phyloP scores from a whole-genome alignment of 805 yeast species.

The Tetrapisispora namnaoensis region DNA sequence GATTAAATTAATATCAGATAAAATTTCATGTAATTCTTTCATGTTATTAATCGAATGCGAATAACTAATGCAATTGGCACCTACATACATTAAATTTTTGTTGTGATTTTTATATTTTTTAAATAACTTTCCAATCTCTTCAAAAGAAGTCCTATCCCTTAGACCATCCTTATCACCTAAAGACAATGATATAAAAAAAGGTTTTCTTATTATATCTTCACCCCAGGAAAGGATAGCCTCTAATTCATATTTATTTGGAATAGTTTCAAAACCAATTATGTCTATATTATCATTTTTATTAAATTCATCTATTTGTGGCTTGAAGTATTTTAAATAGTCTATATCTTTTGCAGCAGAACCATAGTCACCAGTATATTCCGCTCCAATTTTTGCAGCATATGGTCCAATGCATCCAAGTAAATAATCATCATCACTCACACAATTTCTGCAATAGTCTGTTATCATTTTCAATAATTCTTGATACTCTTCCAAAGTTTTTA shows the following conservation, averaged over 20 bases:
- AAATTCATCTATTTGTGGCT: conserved; percentile 36
- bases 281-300: conserved; percentile 43
- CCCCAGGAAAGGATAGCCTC: conserved; percentile 35
- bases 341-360: conserved; percentile 21
- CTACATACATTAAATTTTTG: conserved; percentile 39
- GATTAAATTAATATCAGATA: conserved; percentile 33
- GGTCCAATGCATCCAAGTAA: conserved; percentile 61
- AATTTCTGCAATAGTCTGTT: conserved; percentile 14
- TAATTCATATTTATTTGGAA: conserved; percentile 54
- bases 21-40: conserved; percentile 9
- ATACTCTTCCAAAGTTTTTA: conserved; percentile 16
- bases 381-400: conserved; percentile 58
- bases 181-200: conserved; percentile 39
- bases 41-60: conserved; percentile 35
- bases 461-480: conserved; percentile 15
- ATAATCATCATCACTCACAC: conserved; percentile 14
- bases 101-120: conserved; percentile 11
- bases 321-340: conserved; percentile 26
- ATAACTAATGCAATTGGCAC: conserved; percentile 60
- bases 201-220: conserved; percentile 31
- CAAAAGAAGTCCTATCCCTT: conserved; percentile 43
- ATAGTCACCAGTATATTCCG: conserved; percentile 68
- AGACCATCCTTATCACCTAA: conserved; percentile 30
- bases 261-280: conserved; percentile 58
- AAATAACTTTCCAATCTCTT: conserved; percentile 23